Conservation (phyloP, 2,329 filamentous ascomycete species). For the Pseudopyricularia cyperi region DNA sequence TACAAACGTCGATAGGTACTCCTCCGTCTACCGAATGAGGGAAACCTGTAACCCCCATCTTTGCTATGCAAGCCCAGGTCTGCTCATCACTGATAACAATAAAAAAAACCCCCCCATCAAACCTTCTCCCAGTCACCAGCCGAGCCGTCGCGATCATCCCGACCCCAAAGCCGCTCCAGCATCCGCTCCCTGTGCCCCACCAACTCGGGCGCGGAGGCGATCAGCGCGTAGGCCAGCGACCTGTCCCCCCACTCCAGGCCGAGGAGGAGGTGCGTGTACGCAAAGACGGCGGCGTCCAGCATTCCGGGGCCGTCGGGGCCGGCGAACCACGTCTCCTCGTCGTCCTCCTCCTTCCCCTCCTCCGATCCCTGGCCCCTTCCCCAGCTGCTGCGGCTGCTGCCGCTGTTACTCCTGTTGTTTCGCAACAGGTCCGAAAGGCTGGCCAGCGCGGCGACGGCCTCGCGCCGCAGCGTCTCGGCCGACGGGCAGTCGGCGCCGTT, state of each 20-base stretch:
- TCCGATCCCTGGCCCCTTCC: too few species aligned
- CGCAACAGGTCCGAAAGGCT: slow-evolving; percentile 29
- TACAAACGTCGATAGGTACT: too few species aligned
- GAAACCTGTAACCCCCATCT: too few species aligned
- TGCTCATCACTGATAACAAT: too few species aligned
- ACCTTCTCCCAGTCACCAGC: neutral
- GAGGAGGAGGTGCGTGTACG: slow-evolving; percentile 74
- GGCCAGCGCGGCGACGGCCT: slow-evolving; percentile 29
- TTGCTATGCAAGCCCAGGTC: too few species aligned
- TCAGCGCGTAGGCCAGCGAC: slow-evolving; percentile 43
- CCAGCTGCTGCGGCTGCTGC: too few species aligned
- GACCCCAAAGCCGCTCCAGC: slow-evolving; percentile 14
- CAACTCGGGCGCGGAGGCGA: slow-evolving; percentile 41
- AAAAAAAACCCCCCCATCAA: neutral
- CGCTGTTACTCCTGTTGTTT: neutral
- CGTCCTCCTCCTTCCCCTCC: slow-evolving; percentile 12
- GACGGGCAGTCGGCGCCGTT: slow-evolving; percentile 5
- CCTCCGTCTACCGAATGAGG: too few species aligned
- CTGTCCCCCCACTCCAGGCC: slow-evolving; percentile 50
- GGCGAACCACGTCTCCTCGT: slow-evolving; percentile 32
- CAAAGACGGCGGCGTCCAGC: slow-evolving; percentile 83
- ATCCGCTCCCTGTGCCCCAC: slow-evolving; percentile 45
- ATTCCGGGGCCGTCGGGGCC: slow-evolving; percentile 54
- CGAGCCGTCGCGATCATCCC: neutral
- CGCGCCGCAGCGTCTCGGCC: slow-evolving; percentile 23